Conservation (phyloP, 2,329 filamentous ascomycete genomes). For the Diaporthe australafricana region DNA sequence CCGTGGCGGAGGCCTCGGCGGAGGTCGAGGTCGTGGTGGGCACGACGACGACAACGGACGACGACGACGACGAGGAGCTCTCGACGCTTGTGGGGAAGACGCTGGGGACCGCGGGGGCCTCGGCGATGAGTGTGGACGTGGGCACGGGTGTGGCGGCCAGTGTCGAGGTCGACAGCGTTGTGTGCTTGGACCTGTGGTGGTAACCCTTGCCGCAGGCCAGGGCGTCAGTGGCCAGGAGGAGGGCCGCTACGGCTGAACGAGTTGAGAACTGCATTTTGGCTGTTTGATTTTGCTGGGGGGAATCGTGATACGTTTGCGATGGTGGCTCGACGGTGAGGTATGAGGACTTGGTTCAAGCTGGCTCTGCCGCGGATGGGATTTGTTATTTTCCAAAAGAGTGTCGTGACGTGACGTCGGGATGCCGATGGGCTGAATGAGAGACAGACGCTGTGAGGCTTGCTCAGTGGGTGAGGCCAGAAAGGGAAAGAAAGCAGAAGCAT, state of each 20-base stretch:
- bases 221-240: constrained; percentile 27
- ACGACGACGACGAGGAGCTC: constrained; percentile 18
- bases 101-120: constrained; percentile 8
- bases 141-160: constrained; percentile 2
- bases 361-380: constrained; percentile 27
- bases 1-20: constrained; percentile 17
- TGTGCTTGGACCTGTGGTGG: neutral
- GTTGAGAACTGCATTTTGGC: constrained; percentile 35
- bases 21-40: constrained; percentile 23
- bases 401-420: constrained; percentile 25
- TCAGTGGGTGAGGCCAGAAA: constrained; percentile 26
- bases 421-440: constrained; percentile 30
- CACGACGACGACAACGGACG: neutral
- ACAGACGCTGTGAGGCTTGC: constrained; percentile 31
- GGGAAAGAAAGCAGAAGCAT: neutral
- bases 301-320: constrained; percentile 4
- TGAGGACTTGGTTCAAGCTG: constrained; percentile 22
- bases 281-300: neutral
- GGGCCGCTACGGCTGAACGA: constrained; percentile 34
- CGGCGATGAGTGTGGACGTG: neutral
- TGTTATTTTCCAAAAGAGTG: constrained; percentile 34
- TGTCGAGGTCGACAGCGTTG: neutral
- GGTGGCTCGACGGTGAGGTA: constrained; percentile 6
- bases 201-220: constrained; percentile 15
- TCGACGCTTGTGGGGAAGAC: constrained; percentile 10